phyloP scores from a whole-genome alignment of 129 eudicot genomes.

The Sambucus nigra region DNA sequence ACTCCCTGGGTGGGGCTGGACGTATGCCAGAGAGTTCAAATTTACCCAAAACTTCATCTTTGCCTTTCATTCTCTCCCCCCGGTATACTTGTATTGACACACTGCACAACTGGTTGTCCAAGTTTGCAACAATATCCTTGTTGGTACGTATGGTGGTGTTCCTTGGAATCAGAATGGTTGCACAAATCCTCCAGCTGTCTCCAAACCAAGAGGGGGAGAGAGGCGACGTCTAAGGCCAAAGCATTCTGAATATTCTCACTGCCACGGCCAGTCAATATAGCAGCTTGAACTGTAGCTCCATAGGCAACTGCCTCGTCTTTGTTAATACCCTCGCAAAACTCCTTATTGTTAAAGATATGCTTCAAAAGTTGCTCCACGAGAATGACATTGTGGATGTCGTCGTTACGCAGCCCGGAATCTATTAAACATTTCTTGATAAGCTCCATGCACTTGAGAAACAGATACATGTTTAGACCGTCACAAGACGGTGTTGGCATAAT shows the following conservation, averaged over 20 bases:
- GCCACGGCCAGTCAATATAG: conserved; percentile 10
- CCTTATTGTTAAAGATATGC: conserved; percentile 10
- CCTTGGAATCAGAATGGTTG: conserved; percentile 9
- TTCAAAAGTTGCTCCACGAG: conserved; percentile 11
- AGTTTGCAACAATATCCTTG: conserved; percentile 7
- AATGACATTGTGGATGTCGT: conserved; percentile 8
- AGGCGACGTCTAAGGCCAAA: conserved; percentile 7
- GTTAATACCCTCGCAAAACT: conserved; percentile 11
- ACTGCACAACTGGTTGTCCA: not conserved
- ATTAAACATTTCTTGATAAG: conserved; percentile 14
- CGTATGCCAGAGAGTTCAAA: too few species aligned
- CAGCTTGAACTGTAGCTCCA: conserved; percentile 18
- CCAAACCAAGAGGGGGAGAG: conserved; percentile 11
- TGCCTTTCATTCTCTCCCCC: conserved; percentile 7
- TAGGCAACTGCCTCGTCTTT: conserved; percentile 16
- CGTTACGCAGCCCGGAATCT: conserved; percentile 7
- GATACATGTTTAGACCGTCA: conserved; percentile 14
- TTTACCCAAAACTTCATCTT: too few species aligned
- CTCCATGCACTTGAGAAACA: conserved; percentile 14
- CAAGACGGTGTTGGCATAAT: not conserved
- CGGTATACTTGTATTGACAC: conserved; percentile 2
- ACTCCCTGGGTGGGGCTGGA: too few species aligned
- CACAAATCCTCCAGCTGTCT: conserved; percentile 14
- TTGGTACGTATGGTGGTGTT: conserved; percentile 8
- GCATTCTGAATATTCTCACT: conserved; percentile 6